Evolutionary conservation across 2,329 filamentous ascomycete species (phyloP).

Genomic region (Phoma sp.): DNA sequence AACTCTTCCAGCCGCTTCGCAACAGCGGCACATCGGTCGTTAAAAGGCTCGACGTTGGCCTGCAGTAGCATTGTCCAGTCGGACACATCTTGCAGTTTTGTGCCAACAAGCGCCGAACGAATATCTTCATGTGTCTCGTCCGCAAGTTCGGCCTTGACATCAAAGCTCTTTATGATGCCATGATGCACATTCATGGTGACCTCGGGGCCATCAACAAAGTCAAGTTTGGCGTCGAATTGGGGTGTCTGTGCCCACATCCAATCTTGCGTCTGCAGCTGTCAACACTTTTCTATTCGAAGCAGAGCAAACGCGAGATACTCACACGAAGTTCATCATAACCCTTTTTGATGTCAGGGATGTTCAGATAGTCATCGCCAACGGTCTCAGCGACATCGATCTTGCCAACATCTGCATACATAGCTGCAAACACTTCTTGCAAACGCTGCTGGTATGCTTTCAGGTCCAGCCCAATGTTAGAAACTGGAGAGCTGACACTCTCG

Average conservation of each 20-base stretch:
- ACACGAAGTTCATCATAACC: conserved; percentile 70
- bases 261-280: conserved; percentile 61
- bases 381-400: conserved; percentile 50
- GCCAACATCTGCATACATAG: conserved; percentile 66
- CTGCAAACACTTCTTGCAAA: conserved; percentile 66
- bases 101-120: conserved; percentile 38
- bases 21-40: conserved; percentile 19
- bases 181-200: conserved; percentile 53
- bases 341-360: conserved; percentile 63
- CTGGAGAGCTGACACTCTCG: conserved; percentile 85
- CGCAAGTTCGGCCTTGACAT: conserved; percentile 32
- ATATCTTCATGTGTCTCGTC: conserved; percentile 24
- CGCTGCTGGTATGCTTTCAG: conserved; percentile 53
- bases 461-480: conserved; percentile 76
- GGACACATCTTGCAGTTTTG: conserved; percentile 59
- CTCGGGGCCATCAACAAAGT: conserved; percentile 57
- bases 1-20: conserved; percentile 31
- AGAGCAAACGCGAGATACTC: conserved; percentile 29
- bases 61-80: conserved; percentile 47
- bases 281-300: conserved; percentile 30
- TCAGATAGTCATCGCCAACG: conserved; percentile 63
- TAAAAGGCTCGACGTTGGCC: conserved; percentile 22
- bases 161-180: conserved; percentile 63
- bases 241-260: conserved; percentile 91
- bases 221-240: conserved; percentile 69